Percentiles rank a stretch among this genome's conserved stretches.
Conservation (phyloP, 2,329 filamentous ascomycete species). For the Elsinoe perseae region DNA sequence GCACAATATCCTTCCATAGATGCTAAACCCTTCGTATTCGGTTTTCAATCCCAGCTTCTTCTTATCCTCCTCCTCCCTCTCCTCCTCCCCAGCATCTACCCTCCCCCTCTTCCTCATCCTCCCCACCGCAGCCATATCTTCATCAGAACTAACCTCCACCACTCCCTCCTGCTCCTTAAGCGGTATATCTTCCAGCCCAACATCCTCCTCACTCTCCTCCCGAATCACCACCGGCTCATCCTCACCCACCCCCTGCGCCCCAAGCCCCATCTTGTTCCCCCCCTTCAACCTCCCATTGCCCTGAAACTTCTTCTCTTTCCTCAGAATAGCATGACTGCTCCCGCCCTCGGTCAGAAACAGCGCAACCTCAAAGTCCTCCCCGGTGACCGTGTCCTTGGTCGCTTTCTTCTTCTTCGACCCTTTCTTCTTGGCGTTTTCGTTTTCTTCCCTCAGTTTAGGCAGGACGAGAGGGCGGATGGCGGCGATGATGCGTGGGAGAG, state of each 20-base stretch:
- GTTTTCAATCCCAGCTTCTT: constrained; percentile 85
- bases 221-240: constrained; percentile 38
- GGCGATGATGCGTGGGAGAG: constrained; percentile 75
- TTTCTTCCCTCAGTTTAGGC: constrained; percentile 85
- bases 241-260: constrained; percentile 22
- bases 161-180: constrained; percentile 24
- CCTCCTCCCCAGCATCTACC: constrained; percentile 21
- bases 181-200: constrained; percentile 52
- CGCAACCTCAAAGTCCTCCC: constrained; percentile 92
- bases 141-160: background rate
- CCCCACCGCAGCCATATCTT: constrained; percentile 19
- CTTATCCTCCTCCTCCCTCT: constrained; percentile 57
- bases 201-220: constrained; percentile 53
- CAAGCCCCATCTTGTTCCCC: constrained; percentile 7
- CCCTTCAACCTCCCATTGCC: background rate
- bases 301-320: constrained; percentile 67
- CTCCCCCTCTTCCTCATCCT: constrained; percentile 22
- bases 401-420: constrained; percentile 58
- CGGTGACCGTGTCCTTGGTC: constrained; percentile 60
- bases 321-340: constrained; percentile 76
- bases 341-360: constrained; percentile 85
- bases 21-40: constrained; percentile 89
- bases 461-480: constrained; percentile 78
- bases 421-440: constrained; percentile 52
- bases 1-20: constrained; percentile 88